Conservation (phyloP, 768 basidiomycete species). For the Macrocybe gigantea region DNA sequence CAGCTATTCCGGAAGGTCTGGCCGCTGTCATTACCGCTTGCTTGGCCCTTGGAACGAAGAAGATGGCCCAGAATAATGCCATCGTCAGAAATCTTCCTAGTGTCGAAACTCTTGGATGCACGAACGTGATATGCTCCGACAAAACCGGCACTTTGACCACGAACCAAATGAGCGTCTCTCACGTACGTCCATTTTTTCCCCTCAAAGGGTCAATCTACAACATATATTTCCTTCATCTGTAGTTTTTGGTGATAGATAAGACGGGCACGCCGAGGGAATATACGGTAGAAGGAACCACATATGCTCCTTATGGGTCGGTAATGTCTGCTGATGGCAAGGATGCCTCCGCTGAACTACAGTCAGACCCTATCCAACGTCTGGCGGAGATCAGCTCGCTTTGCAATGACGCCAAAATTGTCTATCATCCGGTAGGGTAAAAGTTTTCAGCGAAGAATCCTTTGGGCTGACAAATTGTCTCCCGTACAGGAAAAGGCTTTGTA, state of each 20-base stretch:
- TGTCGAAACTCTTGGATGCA: constrained; percentile 96
- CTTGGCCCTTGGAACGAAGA: constrained; percentile 93
- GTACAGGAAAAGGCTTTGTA: constrained; percentile 74
- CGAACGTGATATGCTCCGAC: constrained; percentile 98
- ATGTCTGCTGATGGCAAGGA: constrained; percentile 60
- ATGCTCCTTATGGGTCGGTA: constrained; percentile 78
- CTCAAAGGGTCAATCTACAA: not conserved
- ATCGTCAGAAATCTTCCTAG: constrained; percentile 95
- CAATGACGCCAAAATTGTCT: constrained; percentile 90
- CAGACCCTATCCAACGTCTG: constrained; percentile 73
- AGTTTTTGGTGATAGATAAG: constrained; percentile 75
- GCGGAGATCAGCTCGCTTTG: constrained; percentile 92
- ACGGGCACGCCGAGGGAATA: constrained; percentile 56
- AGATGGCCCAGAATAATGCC: constrained; percentile 98
- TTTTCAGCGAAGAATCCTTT: too few relatives aligned
- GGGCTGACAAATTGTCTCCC: not conserved
- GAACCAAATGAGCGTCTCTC: constrained; percentile 95
- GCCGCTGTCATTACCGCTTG: constrained; percentile 98
- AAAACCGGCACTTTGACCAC: constrained; percentile 97
- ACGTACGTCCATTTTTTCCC: constrained; percentile 33
- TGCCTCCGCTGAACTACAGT: constrained; percentile 47
- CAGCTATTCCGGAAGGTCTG: constrained; percentile 97
- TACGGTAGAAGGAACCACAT: constrained; percentile 87
- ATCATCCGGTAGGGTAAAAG: constrained; percentile 56
- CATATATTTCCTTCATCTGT: constrained; percentile 5